Evolutionary conservation across 176 grass and related monocot species (phyloP).

Genomic region (Alopecurus myosuroides): DNA sequence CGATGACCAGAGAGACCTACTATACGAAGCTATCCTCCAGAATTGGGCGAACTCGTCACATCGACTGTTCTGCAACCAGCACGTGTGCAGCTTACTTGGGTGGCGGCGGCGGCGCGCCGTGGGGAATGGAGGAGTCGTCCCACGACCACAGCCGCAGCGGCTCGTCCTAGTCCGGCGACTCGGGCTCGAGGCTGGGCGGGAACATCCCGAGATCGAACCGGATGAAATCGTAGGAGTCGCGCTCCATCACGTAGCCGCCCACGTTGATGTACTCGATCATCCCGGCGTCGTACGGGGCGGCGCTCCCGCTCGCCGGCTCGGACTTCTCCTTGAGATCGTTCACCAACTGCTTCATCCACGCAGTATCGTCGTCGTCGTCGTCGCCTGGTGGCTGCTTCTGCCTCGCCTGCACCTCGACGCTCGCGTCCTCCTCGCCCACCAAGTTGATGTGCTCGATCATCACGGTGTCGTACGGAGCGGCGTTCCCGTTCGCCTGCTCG

Average conservation of each 20-base stretch:
- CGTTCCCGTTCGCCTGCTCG: not conserved
- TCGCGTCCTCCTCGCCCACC: not conserved
- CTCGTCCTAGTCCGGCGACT: not conserved
- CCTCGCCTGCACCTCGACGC: not conserved
- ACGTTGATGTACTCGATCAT: not conserved
- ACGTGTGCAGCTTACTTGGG: not conserved
- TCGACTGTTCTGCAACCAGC: not conserved
- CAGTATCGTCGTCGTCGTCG: not conserved
- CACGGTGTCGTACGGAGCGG: not conserved
- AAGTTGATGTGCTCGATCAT: not conserved
- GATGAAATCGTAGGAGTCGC: slow-evolving; percentile 23
- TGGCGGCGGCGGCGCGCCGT: not conserved
- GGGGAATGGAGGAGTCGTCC: not conserved
- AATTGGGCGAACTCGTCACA: not conserved
- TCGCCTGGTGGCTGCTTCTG: not conserved
- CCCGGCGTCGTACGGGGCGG: not conserved
- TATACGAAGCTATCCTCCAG: not conserved
- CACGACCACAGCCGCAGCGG: slow-evolving; percentile 26
- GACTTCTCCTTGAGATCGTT: not conserved
- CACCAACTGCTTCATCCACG: not conserved
- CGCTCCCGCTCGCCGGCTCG: not conserved
- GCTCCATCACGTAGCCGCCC: slow-evolving; percentile 24
- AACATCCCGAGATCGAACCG: slow-evolving; percentile 18
- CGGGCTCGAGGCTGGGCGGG: not conserved
- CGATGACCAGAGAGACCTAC: not conserved